These are phyloP conservation scores for Lathyrus sativus DNA, from an alignment of 306 rosid species.

Conservation along the genomic window DNA sequence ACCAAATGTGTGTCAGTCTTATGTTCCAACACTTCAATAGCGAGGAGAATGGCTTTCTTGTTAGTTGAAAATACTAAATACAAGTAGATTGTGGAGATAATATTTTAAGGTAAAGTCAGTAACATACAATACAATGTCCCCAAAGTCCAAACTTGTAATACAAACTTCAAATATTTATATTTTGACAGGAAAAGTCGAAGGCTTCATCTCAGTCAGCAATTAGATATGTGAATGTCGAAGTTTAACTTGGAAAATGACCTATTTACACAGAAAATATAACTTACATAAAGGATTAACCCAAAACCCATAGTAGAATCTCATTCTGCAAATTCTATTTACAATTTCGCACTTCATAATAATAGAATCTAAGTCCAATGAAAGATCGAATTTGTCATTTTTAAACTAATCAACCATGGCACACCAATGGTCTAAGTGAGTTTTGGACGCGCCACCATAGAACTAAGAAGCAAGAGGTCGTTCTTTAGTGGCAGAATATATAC, in stretches of 20 bases:
- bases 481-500: conserved; percentile 25
- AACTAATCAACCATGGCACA: not conserved
- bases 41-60: not conserved
- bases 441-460: conserved; percentile 24
- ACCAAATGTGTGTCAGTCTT: not conserved
- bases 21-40: not conserved
- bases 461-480: conserved; percentile 20
- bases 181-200: not conserved
- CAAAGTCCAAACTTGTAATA: not conserved
- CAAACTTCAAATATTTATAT: not conserved
- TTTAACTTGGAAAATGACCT: conserved; percentile 1
- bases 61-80: not conserved
- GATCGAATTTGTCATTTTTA: not conserved
- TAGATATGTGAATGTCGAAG: not conserved
- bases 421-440: conserved; percentile 18
- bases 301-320: not conserved
- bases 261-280: not conserved
- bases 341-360: not conserved
- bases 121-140: not conserved
- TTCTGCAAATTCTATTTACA: not conserved
- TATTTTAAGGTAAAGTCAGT: not conserved
- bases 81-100: no score
- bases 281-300: not conserved
- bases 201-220: not conserved
- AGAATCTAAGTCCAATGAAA: conserved; percentile 20